Evolutionary conservation across 2,329 filamentous ascomycete genomes (phyloP).

Genomic region (Dothistroma septosporum): DNA sequence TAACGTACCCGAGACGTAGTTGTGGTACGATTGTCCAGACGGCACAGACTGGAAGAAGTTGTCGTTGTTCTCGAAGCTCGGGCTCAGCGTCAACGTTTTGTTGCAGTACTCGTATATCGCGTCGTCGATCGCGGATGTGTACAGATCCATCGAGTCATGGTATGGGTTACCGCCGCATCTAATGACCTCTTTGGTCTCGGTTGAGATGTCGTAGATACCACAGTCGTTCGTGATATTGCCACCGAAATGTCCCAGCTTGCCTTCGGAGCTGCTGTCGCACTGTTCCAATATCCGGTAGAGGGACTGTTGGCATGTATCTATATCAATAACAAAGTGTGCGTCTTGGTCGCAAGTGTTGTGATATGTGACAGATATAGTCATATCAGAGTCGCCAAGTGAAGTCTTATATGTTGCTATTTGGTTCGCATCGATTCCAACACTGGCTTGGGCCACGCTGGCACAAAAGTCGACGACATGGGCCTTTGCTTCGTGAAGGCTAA

Average conservation of each 20-base stretch:
- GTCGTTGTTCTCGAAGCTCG: conserved; percentile 6
- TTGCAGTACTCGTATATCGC: conserved; percentile 15
- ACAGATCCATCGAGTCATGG: conserved; percentile 8
- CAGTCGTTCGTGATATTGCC: conserved; percentile 8
- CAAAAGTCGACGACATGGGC: conserved; percentile 11
- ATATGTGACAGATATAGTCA: conserved; percentile 9
- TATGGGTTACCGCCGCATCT: conserved; percentile 16
- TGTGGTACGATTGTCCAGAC: conserved; percentile 8
- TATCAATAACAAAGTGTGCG: conserved; percentile 4
- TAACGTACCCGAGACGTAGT: conserved; percentile 6
- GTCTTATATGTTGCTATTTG: conserved; percentile 11
- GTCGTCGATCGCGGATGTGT: neutral
- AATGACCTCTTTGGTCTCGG: conserved; percentile 11
- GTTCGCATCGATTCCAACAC: neutral
- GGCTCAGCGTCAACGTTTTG: conserved; percentile 4
- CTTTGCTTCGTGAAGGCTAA: conserved; percentile 13
- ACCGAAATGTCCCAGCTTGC: conserved; percentile 10
- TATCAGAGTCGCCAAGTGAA: conserved; percentile 11
- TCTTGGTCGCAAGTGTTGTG: conserved; percentile 3
- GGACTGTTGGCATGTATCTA: conserved; percentile 7
- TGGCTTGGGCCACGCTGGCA: neutral
- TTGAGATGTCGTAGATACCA: conserved; percentile 8
- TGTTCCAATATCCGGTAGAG: conserved; percentile 13
- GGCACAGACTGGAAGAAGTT: conserved; percentile 9
- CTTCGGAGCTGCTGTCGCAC: conserved; percentile 6